Evolutionary conservation across 1,139 yeast genomes (phyloP), one percentile per base, ranked within the genome.

Genomic region (Candida anutae): DNA sequence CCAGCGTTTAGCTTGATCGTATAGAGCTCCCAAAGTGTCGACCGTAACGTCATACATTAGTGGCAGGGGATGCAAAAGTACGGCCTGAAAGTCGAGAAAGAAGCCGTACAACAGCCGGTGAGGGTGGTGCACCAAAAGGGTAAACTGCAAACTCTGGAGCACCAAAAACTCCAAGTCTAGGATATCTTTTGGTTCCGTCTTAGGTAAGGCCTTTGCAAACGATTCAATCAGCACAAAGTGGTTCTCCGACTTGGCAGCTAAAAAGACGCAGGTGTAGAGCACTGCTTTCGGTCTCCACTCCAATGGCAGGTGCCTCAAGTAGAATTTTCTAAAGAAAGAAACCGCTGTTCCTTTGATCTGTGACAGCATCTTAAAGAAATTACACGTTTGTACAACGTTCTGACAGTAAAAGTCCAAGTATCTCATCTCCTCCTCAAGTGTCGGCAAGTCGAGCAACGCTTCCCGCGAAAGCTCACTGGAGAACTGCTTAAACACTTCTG

Each of bases 231-330:
- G 75, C 20, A 90, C 79, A 54, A 88, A 88, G 51, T 75, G 79
- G 55, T 90, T 90, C 46, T 90, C 97, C 12, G 90, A 76, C 53
- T 90, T 90, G 25, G 95, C 88, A 3, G 97, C 95, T 23, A 90
- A 61, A 50, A 88, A 90, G 10, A 90, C 72, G 38, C 95, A 81
- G 1, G 98, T 87, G 38, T 77, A 76, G 46, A 90, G 64, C 22
- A 90, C 67, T 38, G 77, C 72, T 46, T 84, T 84, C 8, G 98
- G 98, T 42, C 84, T 93, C 45, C 71, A 74, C 40, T 84, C 87
- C 87, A 85, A 77, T 18, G 82, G 88, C 15, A 90, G 77, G 45
- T 84, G 75, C 16, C 67, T 67, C 24, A 90, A 62, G 48, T 79
- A 93, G 51, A 90, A 93, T 48, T 80, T 77, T 46, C 78, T 74